Percentiles rank a stretch among this genome's conserved stretches.
Conservation (phyloP, 2,329 filamentous ascomycete genomes). For the Hymenoscyphus scutula region DNA sequence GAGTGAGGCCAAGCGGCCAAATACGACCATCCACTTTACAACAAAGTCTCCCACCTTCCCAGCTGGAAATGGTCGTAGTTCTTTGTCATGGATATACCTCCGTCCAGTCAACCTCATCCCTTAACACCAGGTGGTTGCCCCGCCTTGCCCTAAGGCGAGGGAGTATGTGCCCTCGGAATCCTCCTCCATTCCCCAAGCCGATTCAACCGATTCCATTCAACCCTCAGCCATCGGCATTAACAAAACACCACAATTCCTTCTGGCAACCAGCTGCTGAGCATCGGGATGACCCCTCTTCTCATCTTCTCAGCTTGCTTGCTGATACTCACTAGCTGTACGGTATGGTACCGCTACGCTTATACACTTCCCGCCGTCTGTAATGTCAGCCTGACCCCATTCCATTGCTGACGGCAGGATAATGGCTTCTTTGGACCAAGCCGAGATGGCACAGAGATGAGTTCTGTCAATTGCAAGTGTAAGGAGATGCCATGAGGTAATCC, state of each 20-base stretch:
- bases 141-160: background rate
- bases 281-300: conserved; percentile 5
- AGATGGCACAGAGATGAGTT: background rate
- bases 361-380: background rate
- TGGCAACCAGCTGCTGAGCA: conserved; percentile 4
- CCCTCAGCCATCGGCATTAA: conserved; percentile 5
- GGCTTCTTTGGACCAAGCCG: conserved; percentile 4
- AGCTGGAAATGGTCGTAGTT: background rate
- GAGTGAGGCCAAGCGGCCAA: background rate
- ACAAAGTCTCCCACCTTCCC: background rate
- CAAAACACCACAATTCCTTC: background rate
- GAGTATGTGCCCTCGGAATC: background rate
- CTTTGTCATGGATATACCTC: conserved; percentile 6
- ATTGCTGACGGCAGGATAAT: conserved; percentile 8
- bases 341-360: too few species aligned
- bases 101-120: conserved; percentile 4
- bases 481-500: too few species aligned
- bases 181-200: background rate
- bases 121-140: background rate
- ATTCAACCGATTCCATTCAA: conserved; percentile 4
- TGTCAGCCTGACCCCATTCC: conserved; percentile 3
- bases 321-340: background rate
- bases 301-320: conserved; percentile 10
- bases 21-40: background rate
- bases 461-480: too few species aligned